Evolutionary conservation across 257 asterid genomes (phyloP), one percentile per base, ranked within the genome.

Genomic region (Rauvolfia tetraphylla): DNA sequence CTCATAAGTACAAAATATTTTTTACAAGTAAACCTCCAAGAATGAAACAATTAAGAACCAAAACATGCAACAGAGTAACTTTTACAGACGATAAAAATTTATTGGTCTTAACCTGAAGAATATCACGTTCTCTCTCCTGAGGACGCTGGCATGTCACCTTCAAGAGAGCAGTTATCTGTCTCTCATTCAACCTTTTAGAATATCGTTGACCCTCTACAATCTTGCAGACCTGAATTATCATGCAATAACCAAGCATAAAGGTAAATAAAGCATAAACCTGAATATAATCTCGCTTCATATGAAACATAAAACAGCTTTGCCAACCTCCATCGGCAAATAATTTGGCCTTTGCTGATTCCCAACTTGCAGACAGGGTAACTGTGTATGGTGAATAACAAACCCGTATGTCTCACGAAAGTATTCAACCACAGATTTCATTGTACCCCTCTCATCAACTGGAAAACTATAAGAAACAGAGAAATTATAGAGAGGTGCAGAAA

Each of bases 101-200:
- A 14, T 5, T 20, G 36, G 34, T 34, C 53, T 59, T 20, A 10
- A 95, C 99, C 93, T 84, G 87, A 71, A 90, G 92, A 66, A 95
- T 93, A 82, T 91, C 96, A 0, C 17, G 27, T 72, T 95, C 99
- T 74, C 98, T 86, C 46, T 93, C 97, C 0, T 83, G 86, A 3
- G 99, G 98, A 17, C 98, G 96, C 86, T 93, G 99, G 87, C 99
- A 95, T 3, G 99, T 95, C 74, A 95, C 99, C 74, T 86, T 93
- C 56, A 95, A 91, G 29, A 95, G 89, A 1, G 93, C 96, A 74
- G 99, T 93, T 54, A 93, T 93, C 86, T 95, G 99, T 33, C 85
- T 88, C 85, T 95, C 99, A 81, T 95, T 95, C 73, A 95, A 83
- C 79, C 97, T 88, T 87, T 93, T 95, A 0, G 99, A 91, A 63